These are phyloP conservation scores for Micractinium conductrix DNA, from an alignment of 139 green algal genomes.

Conservation along the genomic window DNA sequence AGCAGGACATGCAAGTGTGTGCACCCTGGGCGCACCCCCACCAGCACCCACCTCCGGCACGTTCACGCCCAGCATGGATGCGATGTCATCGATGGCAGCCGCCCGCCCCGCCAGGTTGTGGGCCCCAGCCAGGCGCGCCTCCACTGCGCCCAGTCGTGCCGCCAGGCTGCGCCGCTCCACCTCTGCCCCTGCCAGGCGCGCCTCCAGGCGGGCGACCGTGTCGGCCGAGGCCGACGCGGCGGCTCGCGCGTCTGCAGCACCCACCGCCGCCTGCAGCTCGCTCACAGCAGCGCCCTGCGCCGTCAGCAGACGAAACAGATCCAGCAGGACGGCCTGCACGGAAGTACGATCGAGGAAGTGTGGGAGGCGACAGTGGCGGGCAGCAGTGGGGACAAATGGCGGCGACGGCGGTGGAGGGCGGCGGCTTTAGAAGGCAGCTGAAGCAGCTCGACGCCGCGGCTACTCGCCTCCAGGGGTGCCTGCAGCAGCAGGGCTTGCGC, in stretches of 20 bases:
- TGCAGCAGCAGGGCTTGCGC: conserved; percentile 9
- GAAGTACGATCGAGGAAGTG: background rate
- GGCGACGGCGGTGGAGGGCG: background rate
- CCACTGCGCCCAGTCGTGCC: background rate
- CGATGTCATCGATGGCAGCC: conserved; percentile 22
- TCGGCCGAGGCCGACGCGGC: background rate
- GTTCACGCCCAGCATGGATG: background rate
- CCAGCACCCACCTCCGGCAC: conserved; percentile 4
- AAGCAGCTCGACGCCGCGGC: background rate
- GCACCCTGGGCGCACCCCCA: background rate
- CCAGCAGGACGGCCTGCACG: background rate
- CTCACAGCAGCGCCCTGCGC: background rate
- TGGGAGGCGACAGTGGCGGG: too few relatives aligned
- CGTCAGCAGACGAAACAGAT: background rate
- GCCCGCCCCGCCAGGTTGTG: conserved; percentile 12
- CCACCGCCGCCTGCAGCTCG: background rate
- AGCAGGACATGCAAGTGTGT: background rate
- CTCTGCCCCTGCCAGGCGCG: background rate
- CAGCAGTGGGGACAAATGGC: too few relatives aligned
- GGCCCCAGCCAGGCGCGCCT: conserved; percentile 4
- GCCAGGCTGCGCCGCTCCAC: background rate
- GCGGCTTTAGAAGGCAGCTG: background rate
- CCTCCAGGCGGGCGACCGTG: background rate
- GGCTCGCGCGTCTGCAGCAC: background rate
- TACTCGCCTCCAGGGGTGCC: background rate